A percentile compares a stretch with the other conserved stretches of the same genome.
phyloP scores from a whole-genome alignment of 495 filamentous ascomycete species.

The Aspergillus ostianus region DNA sequence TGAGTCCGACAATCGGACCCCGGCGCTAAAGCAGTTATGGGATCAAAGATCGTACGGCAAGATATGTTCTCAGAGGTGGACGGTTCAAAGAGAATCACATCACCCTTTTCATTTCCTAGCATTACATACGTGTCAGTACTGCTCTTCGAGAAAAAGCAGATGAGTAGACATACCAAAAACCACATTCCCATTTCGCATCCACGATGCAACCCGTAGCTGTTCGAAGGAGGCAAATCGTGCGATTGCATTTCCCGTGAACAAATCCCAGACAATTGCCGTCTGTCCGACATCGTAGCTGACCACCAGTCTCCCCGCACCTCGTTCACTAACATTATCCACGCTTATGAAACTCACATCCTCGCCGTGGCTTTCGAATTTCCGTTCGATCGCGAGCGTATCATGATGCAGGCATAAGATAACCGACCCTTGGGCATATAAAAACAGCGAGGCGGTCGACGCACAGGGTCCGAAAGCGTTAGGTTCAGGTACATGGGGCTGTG shows the following conservation, averaged over 20 bases:
- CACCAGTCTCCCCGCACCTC: constrained; percentile 78
- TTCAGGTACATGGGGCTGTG: constrained; percentile 39
- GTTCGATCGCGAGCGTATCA: constrained; percentile 86
- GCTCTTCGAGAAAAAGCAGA: background rate
- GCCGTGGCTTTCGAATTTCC: constrained; percentile 79
- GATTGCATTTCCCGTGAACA: constrained; percentile 87
- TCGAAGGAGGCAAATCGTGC: constrained; percentile 90
- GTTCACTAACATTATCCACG: constrained; percentile 89
- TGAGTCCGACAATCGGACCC: constrained; percentile 92
- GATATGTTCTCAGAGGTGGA: constrained; percentile 91
- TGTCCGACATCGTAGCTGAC: constrained; percentile 91
- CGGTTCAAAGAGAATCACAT: constrained; percentile 92
- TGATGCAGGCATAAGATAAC: constrained; percentile 80
- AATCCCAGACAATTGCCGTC: constrained; percentile 95
- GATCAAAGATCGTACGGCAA: constrained; percentile 87
- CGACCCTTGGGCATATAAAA: constrained; percentile 80
- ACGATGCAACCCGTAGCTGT: constrained; percentile 76
- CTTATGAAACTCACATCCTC: constrained; percentile 79
- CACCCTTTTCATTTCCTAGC: constrained; percentile 83
- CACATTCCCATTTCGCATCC: constrained; percentile 98
- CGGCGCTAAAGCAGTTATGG: constrained; percentile 88
- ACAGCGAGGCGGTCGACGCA: constrained; percentile 81
- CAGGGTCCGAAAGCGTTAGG: constrained; percentile 71
- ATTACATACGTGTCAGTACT: constrained; percentile 6
- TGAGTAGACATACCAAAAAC: constrained; percentile 68